phyloP scores from a whole-genome alignment of 495 filamentous ascomycete species.

The Podospora tetraspora region DNA sequence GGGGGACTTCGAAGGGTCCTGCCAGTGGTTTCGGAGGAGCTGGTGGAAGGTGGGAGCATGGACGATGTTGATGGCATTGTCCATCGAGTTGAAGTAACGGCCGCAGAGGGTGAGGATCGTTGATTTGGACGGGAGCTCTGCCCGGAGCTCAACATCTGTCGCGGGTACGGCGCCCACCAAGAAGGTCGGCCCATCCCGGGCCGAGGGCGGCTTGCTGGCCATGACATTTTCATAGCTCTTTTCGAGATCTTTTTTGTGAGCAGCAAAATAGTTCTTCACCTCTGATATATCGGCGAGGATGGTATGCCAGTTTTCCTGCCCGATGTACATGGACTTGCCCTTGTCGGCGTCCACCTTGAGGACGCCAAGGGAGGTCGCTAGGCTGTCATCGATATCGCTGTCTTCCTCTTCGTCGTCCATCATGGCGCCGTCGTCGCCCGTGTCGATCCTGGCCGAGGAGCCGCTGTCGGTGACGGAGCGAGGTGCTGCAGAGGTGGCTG shows the following conservation, averaged over 20 bases:
- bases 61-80: conserved; percentile 61
- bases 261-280: conserved; percentile 80
- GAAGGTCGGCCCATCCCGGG: conserved; percentile 60
- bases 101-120: conserved; percentile 75
- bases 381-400: conserved; percentile 77
- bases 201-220: conserved; percentile 53
- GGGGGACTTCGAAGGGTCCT: conserved; percentile 69
- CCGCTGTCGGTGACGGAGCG: conserved; percentile 60
- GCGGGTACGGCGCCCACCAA: conserved; percentile 69
- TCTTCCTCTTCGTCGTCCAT: conserved; percentile 53
- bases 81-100: conserved; percentile 60
- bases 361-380: conserved; percentile 78
- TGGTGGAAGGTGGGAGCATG: conserved; percentile 83
- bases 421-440: conserved; percentile 48
- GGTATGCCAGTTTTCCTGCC: conserved; percentile 84
- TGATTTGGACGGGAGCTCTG: conserved; percentile 72
- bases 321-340: conserved; percentile 76
- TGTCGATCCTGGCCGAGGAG: conserved; percentile 49
- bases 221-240: conserved; percentile 58
- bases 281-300: conserved; percentile 87
- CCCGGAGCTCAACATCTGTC: conserved; percentile 67
- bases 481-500: conserved; percentile 57
- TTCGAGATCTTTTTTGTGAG: conserved; percentile 53
- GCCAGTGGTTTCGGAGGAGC: conserved; percentile 84
- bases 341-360: conserved; percentile 82